Base-by-base conservation (phyloP, 192 early-diverging fungal species). In the Chytriomyces hyalinus region DNA sequence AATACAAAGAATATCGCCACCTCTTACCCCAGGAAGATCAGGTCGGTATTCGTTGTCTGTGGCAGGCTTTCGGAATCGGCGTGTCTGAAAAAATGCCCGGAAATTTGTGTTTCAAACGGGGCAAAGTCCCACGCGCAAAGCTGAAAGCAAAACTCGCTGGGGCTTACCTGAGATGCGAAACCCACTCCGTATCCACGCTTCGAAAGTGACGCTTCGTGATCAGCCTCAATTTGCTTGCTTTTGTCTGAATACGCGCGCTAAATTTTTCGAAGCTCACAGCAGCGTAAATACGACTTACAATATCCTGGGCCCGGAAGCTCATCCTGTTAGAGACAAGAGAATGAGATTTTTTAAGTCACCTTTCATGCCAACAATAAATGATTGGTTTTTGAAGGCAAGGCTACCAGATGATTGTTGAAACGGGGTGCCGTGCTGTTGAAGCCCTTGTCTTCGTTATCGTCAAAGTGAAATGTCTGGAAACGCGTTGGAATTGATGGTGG, bases 291-390 rank as follows among this genome's bases (percentile, higher is more conserved):
- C 59, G 4, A 45, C 69, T 45, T 36, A 79, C 85, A 88, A 49
- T 88, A 88, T 62, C 87, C 87, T 10, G 87, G 87, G 26, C 87
- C 87, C 6, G 87, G 87, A 7, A 88, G 68, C 50, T 88, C 87
- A 68, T 84, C 72, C 81, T 83, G 76, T 63, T 50, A 69, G 8
- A 47, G 6, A 71, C 24, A 20, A 57, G 20, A 4, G 53, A 57
- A 20, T 57, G 53, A 20, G 20, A 36, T 11, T 46, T 11, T 46
- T 49, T 15, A 68, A 70, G 43, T 47, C 5, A 3, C 15, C 15
- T 10, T 51, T 8, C 4, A 22, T 43, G 63, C 53, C 17, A 17
- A 4, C 22, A 59, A 59, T n/a, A n/a, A 65, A 3, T 28, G 64
- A 65, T 15, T 24, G 28, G 3, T 65, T 65, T 13, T 68, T n/a